phyloP scores from a whole-genome alignment of 768 basidiomycete species.

The Lactarius sanguifluus region DNA sequence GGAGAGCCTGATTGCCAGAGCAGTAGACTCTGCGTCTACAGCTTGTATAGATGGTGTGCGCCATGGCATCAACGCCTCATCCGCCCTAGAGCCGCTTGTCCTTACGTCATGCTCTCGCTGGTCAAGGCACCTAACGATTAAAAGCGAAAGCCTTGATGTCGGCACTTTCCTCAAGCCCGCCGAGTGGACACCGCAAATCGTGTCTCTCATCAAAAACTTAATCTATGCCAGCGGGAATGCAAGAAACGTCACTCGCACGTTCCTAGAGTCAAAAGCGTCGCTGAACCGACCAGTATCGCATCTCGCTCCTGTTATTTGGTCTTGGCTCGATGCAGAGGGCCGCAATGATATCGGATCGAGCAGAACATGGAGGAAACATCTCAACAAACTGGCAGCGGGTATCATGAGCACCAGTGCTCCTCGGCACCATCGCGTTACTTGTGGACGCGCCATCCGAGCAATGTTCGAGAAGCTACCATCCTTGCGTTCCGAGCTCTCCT shows the following conservation, averaged over 20 bases:
- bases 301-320: slow-evolving; percentile 31
- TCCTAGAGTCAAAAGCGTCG: slow-evolving; percentile 30
- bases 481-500: slow-evolving; percentile 17
- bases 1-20: slow-evolving; percentile 21
- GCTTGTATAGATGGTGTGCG: slow-evolving; percentile 23
- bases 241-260: slow-evolving; percentile 22
- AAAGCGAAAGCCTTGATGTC: slow-evolving; percentile 33
- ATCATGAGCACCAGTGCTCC: slow-evolving; percentile 18
- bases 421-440: slow-evolving; percentile 16
- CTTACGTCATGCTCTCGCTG: slow-evolving; percentile 16
- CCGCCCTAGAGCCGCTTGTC: slow-evolving; percentile 20
- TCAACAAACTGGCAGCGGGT: slow-evolving; percentile 27
- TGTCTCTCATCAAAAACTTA: slow-evolving; percentile 44
- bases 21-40: slow-evolving; percentile 8
- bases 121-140: slow-evolving; percentile 14
- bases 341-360: background rate
- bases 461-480: slow-evolving; percentile 16
- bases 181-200: slow-evolving; percentile 46
- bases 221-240: slow-evolving; percentile 41
- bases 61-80: background rate
- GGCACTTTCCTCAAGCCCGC: slow-evolving; percentile 43
- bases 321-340: slow-evolving; percentile 26
- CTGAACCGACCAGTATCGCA: slow-evolving; percentile 14
- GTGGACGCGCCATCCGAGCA: slow-evolving; percentile 11
- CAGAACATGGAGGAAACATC: slow-evolving; percentile 26